phyloP scores from a whole-genome alignment of 2,329 filamentous ascomycete species.

The Ciborinia camelliae region DNA sequence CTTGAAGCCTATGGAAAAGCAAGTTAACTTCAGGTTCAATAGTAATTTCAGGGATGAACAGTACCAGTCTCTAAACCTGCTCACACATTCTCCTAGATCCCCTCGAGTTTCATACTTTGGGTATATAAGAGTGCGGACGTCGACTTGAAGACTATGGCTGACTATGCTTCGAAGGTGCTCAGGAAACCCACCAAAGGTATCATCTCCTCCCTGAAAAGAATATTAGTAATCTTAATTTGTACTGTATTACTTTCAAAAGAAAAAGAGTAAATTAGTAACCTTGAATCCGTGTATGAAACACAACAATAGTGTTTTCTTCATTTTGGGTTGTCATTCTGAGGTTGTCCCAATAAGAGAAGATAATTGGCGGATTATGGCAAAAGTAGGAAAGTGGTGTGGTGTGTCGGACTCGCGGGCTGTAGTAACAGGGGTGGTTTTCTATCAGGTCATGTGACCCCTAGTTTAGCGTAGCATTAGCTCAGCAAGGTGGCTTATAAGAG shows the following conservation, averaged over 20 bases:
- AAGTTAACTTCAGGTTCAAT: conserved; percentile 9
- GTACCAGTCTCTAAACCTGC: conserved; percentile 71
- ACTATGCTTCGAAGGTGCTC: conserved; percentile 65
- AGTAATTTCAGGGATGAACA: background rate
- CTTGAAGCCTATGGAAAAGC: conserved; percentile 62
- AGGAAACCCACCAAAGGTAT: conserved; percentile 76
- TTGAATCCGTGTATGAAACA: conserved; percentile 91
- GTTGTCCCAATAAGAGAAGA: too few relatives aligned
- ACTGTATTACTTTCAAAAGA: conserved; percentile 4
- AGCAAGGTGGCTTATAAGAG: too few relatives aligned
- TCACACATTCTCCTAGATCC: conserved; percentile 67
- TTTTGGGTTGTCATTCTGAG: conserved; percentile 33
- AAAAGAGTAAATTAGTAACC: conserved; percentile 40
- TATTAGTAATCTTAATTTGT: conserved; percentile 15
- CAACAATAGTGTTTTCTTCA: conserved; percentile 76
- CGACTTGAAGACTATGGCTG: conserved; percentile 60
- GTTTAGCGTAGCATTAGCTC: too few relatives aligned
- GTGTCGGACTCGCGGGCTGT: too few relatives aligned
- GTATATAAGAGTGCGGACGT: conserved; percentile 68
- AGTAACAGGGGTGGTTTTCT: too few relatives aligned
- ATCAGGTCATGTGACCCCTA: too few relatives aligned
- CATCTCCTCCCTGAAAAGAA: conserved; percentile 61
- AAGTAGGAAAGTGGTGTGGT: too few relatives aligned
- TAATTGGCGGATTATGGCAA: too few relatives aligned
- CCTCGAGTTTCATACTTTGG: conserved; percentile 80